phyloP scores from a whole-genome alignment of 148 eudicot species.

The Amaranthus cruentus region DNA sequence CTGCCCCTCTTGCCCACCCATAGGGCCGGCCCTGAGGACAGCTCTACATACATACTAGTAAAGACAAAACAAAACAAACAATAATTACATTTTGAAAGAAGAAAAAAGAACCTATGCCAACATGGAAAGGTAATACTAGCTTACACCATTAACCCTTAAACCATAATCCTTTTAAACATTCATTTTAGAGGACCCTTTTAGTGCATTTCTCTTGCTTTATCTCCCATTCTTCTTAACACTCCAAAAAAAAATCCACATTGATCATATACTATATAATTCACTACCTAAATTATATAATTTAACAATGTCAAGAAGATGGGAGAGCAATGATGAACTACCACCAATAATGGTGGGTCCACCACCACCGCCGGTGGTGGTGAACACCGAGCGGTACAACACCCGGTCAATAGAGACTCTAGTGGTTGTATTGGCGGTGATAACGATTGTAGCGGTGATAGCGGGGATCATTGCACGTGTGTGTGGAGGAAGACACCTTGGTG shows the following conservation, averaged over 20 bases:
- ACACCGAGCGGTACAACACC: conserved; percentile 34
- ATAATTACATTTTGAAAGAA: not conserved
- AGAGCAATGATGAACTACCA: conserved; percentile 27
- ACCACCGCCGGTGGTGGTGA: conserved; percentile 31
- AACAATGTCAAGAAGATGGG: conserved; percentile 14
- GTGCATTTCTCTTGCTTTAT: not conserved
- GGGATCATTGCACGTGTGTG: conserved; percentile 71
- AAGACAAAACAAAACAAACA: not conserved
- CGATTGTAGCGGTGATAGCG: conserved; percentile 54
- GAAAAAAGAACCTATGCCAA: not conserved
- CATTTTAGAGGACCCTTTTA: conserved; percentile 5
- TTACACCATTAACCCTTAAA: no score
- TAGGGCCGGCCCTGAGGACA: not conserved
- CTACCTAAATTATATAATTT: not conserved
- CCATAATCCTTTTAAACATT: not conserved
- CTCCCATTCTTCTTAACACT: conserved; percentile 11
- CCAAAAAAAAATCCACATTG: not conserved
- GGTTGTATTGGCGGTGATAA: conserved; percentile 76
- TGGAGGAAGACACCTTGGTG: conserved; percentile 57
- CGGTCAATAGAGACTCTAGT: conserved; percentile 68
- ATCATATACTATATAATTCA: not conserved
- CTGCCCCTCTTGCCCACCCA: no score
- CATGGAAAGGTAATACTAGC: not conserved
- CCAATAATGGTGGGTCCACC: conserved; percentile 44
- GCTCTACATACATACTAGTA: not conserved